These are phyloP conservation scores for Ascodesmis nigricans DNA, from an alignment of 495 filamentous ascomycete species.

Conservation along the genomic window DNA sequence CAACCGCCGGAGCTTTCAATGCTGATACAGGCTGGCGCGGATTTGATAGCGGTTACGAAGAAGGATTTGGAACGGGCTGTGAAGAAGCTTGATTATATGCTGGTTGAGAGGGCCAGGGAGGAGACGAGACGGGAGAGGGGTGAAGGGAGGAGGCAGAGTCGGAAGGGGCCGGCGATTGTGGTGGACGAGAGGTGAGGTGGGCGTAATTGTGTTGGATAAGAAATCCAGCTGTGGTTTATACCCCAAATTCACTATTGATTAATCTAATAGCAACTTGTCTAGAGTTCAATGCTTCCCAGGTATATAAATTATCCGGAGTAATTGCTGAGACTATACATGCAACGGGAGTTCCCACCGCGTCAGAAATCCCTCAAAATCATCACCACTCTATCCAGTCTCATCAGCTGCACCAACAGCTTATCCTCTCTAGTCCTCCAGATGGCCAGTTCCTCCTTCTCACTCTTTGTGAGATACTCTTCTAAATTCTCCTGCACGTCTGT, in stretches of 20 bases:
- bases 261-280: no score
- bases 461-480: constrained; percentile 46
- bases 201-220: no score
- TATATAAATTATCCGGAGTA: no score
- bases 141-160: constrained; percentile 16
- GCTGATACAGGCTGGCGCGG: constrained; percentile 20
- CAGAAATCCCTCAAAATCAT: constrained; percentile 64
- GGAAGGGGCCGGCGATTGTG: no score
- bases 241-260: no score
- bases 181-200: no score
- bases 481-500: constrained; percentile 64
- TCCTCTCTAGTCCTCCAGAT: constrained; percentile 52
- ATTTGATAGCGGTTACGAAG: constrained; percentile 22
- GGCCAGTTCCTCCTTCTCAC: constrained; percentile 41
- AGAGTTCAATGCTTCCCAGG: no score
- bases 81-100: constrained; percentile 31
- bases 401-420: constrained; percentile 50
- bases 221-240: no score
- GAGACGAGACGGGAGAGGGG: constrained; percentile 21
- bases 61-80: constrained; percentile 30
- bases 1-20: constrained; percentile 14
- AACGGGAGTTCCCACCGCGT: neutral
- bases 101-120: constrained; percentile 24
- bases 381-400: constrained; percentile 63
- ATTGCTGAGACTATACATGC: no score